Conservation (phyloP, 2,329 filamentous ascomycete species). For the Pyricularia grisea region DNA sequence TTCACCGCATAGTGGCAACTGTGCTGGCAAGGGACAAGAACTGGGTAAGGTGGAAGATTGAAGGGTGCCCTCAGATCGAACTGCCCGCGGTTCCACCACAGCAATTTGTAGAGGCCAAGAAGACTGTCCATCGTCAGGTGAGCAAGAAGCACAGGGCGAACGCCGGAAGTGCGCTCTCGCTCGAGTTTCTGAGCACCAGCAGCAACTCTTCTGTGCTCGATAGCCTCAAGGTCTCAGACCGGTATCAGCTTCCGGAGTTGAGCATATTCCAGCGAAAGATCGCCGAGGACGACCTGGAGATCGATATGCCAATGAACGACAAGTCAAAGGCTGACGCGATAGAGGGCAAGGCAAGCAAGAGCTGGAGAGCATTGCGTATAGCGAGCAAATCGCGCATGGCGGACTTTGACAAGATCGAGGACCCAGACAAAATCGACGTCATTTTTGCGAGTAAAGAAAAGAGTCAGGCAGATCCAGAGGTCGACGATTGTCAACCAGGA, state of each 20-base stretch:
- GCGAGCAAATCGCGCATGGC: constrained; percentile 65
- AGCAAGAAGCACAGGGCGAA: constrained; percentile 61
- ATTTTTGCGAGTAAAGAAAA: constrained; percentile 36
- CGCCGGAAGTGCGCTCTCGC: constrained; percentile 63
- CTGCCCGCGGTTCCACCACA: constrained; percentile 59
- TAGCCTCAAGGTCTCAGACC: constrained; percentile 54
- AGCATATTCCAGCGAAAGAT: constrained; percentile 66
- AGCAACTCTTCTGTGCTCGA: constrained; percentile 54
- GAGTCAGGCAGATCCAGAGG: constrained; percentile 7
- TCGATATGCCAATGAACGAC: constrained; percentile 66
- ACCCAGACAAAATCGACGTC: constrained; percentile 59
- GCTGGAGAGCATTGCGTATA: constrained; percentile 80
- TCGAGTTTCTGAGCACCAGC: constrained; percentile 68
- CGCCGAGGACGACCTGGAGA: constrained; percentile 71
- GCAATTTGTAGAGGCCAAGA: constrained; percentile 61
- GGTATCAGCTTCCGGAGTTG: constrained; percentile 60
- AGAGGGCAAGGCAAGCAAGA: constrained; percentile 76
- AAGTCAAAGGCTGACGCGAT: constrained; percentile 44
- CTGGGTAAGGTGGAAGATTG: constrained; percentile 97
- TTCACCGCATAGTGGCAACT: constrained; percentile 93
- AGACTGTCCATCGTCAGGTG: constrained; percentile 55
- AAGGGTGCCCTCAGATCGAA: constrained; percentile 83
- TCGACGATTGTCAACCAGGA: constrained; percentile 14
- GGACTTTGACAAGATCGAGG: constrained; percentile 80
- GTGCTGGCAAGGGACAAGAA: constrained; percentile 95